phyloP scores from a whole-genome alignment of 139 green algal species.

The Tetradesmus lagerheimii region DNA sequence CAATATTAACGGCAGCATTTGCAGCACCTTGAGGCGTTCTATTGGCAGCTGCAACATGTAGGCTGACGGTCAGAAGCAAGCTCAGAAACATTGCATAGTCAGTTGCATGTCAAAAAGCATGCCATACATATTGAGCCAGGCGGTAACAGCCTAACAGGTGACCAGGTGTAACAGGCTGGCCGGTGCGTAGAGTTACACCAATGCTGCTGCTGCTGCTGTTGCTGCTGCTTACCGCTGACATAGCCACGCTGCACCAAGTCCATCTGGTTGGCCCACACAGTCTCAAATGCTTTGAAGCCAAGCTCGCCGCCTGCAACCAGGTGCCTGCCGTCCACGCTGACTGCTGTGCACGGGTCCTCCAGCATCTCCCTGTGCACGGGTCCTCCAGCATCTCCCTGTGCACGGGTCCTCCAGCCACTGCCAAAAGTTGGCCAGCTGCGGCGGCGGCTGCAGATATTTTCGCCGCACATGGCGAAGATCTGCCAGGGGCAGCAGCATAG shows the following conservation, averaged over 20 bases:
- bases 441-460: background rate
- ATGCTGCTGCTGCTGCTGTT: too few species aligned
- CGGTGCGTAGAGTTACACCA: too few species aligned
- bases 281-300: background rate
- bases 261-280: background rate
- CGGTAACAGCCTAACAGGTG: too few species aligned
- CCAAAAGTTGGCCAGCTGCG: background rate
- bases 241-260: background rate
- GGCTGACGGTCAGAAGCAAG: too few species aligned
- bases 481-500: background rate
- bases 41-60: too few species aligned
- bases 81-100: too few species aligned
- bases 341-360: background rate
- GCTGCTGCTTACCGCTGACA: too few species aligned
- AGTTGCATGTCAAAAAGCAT: too few species aligned
- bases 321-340: background rate
- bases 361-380: background rate
- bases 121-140: too few species aligned
- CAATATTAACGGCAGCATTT: too few species aligned
- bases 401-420: background rate
- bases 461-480: background rate
- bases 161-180: too few species aligned
- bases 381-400: background rate
- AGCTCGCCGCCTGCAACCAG: background rate
- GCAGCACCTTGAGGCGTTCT: too few species aligned